These are phyloP conservation scores for Papiliotrema laurentii DNA, from an alignment of 1,284 basidiomycete genomes.

Conservation along the genomic window DNA sequence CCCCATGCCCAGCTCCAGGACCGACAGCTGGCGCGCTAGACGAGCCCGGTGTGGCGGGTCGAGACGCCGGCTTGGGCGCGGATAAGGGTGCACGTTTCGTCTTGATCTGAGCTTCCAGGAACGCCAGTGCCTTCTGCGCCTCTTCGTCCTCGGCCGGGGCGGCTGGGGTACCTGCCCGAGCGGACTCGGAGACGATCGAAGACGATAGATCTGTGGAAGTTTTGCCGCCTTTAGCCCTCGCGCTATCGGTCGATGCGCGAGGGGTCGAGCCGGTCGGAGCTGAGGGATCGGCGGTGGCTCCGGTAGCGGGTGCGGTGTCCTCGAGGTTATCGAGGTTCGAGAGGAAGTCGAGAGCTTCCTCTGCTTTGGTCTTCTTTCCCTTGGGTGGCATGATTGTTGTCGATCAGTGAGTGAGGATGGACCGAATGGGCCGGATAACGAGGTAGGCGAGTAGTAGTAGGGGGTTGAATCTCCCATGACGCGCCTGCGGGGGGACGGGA, in stretches of 20 bases:
- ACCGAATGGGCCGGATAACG: too few relatives aligned
- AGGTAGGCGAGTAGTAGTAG: too few relatives aligned
- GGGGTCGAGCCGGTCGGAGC: constrained; percentile 12
- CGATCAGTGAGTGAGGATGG: too few relatives aligned
- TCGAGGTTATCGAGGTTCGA: constrained; percentile 80
- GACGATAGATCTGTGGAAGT: background rate
- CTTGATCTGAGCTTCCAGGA: constrained; percentile 83
- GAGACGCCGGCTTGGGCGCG: constrained; percentile 17
- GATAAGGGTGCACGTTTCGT: constrained; percentile 57
- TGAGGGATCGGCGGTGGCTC: constrained; percentile 14
- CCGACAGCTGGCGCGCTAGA: constrained; percentile 5
- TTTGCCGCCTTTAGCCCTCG: constrained; percentile 2
- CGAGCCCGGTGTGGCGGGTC: constrained; percentile 22
- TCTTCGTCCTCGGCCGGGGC: constrained; percentile 60
- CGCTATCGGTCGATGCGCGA: constrained; percentile 18
- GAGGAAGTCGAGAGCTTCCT: constrained; percentile 83
- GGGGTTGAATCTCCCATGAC: too few relatives aligned
- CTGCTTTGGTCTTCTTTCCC: constrained; percentile 62
- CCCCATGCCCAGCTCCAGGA: constrained; percentile 4
- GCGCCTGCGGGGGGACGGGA: too few relatives aligned
- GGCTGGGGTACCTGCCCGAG: constrained; percentile 12
- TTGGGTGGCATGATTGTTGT: constrained; percentile 37
- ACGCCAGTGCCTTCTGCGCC: constrained; percentile 64
- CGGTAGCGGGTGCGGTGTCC: constrained; percentile 1
- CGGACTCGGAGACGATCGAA: background rate